Evolutionary conservation across 345 rosid genomes (phyloP).

Genomic region (Citrus medica): DNA sequence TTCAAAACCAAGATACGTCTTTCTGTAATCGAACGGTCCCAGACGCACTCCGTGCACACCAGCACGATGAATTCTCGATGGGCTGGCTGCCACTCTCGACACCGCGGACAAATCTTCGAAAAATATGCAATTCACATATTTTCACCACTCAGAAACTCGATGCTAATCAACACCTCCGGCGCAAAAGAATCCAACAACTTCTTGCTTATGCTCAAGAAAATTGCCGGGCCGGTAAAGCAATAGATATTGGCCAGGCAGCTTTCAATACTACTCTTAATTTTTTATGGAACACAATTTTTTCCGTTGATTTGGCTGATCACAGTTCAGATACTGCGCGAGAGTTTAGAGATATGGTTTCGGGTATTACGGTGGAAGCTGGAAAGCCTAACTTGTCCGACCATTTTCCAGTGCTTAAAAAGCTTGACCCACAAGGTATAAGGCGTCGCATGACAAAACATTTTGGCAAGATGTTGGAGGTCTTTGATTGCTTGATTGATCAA

Average conservation of each 20-base stretch:
- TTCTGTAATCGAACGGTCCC: constrained; percentile 20
- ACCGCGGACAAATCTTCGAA: constrained; percentile 29
- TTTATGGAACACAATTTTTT: constrained; percentile 24
- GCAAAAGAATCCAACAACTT: constrained; percentile 21
- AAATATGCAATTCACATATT: constrained; percentile 22
- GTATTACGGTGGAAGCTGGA: constrained; percentile 17
- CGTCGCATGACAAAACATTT: constrained; percentile 12
- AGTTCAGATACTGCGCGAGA: constrained; percentile 11
- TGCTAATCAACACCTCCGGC: constrained; percentile 15
- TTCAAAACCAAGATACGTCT: constrained; percentile 25
- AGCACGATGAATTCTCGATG: constrained; percentile 1
- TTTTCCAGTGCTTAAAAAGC: constrained; percentile 25
- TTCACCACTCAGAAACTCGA: constrained; percentile 31
- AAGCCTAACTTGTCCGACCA: constrained; percentile 36
- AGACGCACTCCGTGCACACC: neutral
- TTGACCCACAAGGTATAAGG: constrained; percentile 32
- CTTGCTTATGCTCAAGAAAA: constrained; percentile 12
- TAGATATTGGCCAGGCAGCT: constrained; percentile 30
- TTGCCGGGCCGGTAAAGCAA: constrained; percentile 9
- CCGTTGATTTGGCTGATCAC: constrained; percentile 21
- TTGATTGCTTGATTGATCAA: constrained; percentile 23
- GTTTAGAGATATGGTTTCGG: constrained; percentile 16
- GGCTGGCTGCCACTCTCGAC: constrained; percentile 10
- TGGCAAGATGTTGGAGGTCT: constrained; percentile 19
- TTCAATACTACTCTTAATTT: constrained; percentile 21